Base-by-base conservation (phyloP, 371 early-diverging fungal species). In the Polyrhizophydium stewartii region DNA sequence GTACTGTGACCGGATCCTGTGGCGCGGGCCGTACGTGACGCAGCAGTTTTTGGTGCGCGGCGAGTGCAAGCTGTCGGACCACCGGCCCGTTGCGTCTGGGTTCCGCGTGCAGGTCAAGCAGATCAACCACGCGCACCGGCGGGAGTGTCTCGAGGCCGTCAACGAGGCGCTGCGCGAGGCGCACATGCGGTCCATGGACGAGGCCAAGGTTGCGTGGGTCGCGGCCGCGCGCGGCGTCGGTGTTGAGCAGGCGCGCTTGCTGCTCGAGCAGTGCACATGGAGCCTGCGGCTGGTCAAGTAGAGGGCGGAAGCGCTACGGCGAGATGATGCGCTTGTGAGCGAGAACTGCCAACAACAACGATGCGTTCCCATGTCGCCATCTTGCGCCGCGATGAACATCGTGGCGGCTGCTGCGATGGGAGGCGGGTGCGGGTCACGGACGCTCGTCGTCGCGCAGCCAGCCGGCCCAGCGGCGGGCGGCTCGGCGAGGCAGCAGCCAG, bases 1-100 rank as follows among this genome's bases (percentile, higher is more conserved):
- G 0, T 93, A 89, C 88, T 93, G 92, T 57, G 94, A 93, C 71
- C 82, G 94, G 64, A 73, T 77, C 37, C 55, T 73, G 19, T 67
- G 59, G 47, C 65, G 63, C 17, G 69, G 71, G 2, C 25, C 59
- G 13, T 33, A 46, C 25, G 49, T 64, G 10, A 35, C 33, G 24
- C 67, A 55, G 3, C 51, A 41, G 21, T 31, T 22, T 5, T 82
- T 80, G 62, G 61, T 50, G 35, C 79, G 91, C 31, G 70, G 71
- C 59, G 89, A 89, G 59, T 77, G 86, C 27, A 74, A 73, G 0
- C 83, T 86, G 5, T 89, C 89, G 0, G 93, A 93, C 67, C 93
- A 93, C 69, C 77, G 89, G n/a, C 92, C 93, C 0, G 86, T 93
- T 61, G 77, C 82, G 9, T 85, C 85, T 1, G 77, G 81, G 0